These are phyloP conservation scores for Lasiodiplodia hormozganensis DNA, from an alignment of 2,329 filamentous ascomycete species.

Conservation along the genomic window DNA sequence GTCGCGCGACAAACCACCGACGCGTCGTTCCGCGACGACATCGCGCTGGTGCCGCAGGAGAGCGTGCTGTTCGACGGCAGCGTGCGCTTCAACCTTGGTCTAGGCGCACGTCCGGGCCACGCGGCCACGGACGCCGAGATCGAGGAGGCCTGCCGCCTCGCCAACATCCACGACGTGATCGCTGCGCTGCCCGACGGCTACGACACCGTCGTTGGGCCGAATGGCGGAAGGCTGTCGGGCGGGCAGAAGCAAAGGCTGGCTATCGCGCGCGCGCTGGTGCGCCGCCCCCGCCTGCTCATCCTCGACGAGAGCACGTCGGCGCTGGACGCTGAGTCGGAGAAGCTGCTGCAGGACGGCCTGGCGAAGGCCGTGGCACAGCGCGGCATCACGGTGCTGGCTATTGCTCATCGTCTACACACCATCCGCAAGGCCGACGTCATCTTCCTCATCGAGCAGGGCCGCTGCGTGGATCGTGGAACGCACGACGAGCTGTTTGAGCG, in stretches of 20 bases:
- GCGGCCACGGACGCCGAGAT: conserved; percentile 67
- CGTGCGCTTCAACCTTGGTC: conserved; percentile 55
- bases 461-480: conserved; percentile 57
- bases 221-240: conserved; percentile 50
- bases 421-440: conserved; percentile 53
- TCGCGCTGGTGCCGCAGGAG: conserved; percentile 57
- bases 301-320: conserved; percentile 53
- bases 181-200: conserved; percentile 68
- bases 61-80: conserved; percentile 57
- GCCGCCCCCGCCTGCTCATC: conserved; percentile 50
- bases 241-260: conserved; percentile 52
- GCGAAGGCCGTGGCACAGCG: conserved; percentile 40
- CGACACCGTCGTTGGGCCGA: conserved; percentile 58
- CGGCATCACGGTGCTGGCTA: conserved; percentile 52
- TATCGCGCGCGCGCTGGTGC: conserved; percentile 51
- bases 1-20: conserved; percentile 48
- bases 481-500: conserved; percentile 58
- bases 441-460: conserved; percentile 54
- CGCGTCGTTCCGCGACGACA: conserved; percentile 35
- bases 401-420: conserved; percentile 52
- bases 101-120: conserved; percentile 61
- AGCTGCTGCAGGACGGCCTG: conserved; percentile 48
- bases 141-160: conserved; percentile 69
- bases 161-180: conserved; percentile 75
- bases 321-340: conserved; percentile 52